Evolutionary conservation across 768 basidiomycete species (phyloP).

Genomic region (Termitomyces bulborhizus): DNA sequence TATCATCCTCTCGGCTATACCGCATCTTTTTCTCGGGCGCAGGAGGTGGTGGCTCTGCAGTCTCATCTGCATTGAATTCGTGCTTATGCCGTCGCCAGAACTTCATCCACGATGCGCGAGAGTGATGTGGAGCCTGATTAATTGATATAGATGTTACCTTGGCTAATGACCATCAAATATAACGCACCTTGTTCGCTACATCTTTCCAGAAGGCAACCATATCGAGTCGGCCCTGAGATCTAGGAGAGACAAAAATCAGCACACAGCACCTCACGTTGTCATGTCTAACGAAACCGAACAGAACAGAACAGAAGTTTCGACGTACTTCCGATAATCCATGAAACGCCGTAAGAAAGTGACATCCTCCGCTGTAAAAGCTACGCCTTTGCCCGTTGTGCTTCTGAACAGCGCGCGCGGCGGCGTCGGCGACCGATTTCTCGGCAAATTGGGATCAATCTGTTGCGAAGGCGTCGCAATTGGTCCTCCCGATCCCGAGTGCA

Average conservation of each 20-base stretch:
- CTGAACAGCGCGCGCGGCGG: conserved; percentile 74
- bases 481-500: conserved; percentile 27
- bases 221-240: conserved; percentile 54
- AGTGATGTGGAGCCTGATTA: conserved; percentile 77
- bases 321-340: conserved; percentile 71
- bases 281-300: background rate
- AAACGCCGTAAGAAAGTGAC: conserved; percentile 70
- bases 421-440: conserved; percentile 69
- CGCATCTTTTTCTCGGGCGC: conserved; percentile 87
- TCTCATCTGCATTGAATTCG: conserved; percentile 62
- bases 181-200: conserved; percentile 54
- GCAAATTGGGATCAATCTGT: conserved; percentile 15
- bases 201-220: conserved; percentile 83
- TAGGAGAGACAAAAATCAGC: conserved; percentile 16
- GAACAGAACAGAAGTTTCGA: background rate
- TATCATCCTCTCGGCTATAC: conserved; percentile 74
- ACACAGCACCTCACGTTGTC: background rate
- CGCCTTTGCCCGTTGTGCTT: conserved; percentile 86
- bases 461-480: conserved; percentile 26
- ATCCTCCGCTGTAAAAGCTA: conserved; percentile 84
- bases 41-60: conserved; percentile 63
- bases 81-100: conserved; percentile 87
- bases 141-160: background rate
- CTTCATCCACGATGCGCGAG: conserved; percentile 92
- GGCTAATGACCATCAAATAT: background rate